phyloP scores from a whole-genome alignment of 169 alveolate species.

The Nephromyces sp. region DNA sequence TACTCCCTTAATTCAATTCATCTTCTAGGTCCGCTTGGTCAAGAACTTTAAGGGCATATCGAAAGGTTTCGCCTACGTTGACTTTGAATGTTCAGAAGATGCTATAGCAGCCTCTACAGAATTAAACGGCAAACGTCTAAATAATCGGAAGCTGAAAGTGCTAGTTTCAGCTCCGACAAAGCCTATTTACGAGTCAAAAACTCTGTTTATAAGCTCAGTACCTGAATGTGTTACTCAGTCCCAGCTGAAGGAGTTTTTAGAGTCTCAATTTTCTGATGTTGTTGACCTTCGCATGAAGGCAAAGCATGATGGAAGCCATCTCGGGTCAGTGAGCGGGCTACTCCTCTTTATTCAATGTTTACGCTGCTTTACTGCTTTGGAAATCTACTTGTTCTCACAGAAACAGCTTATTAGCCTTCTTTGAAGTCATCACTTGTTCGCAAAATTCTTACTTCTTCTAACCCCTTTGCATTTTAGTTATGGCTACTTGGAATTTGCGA shows the following conservation, averaged over 20 bases:
- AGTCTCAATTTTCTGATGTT: background rate
- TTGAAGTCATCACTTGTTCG: too few species aligned
- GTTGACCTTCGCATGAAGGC: slow-evolving; percentile 21
- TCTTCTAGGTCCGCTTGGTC: slow-evolving; percentile 33
- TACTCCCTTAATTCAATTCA: background rate
- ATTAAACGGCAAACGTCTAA: background rate
- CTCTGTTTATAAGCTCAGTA: slow-evolving; percentile 15
- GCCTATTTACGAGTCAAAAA: slow-evolving; percentile 7
- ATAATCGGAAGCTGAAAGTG: slow-evolving; percentile 11
- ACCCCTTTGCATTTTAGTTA: too few species aligned
- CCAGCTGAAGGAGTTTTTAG: too few species aligned
- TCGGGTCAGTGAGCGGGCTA: slow-evolving; percentile 16
- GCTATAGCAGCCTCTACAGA: slow-evolving; percentile 2
- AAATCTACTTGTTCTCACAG: too few species aligned
- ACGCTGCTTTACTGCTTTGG: too few species aligned
- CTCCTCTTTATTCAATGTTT: too few species aligned
- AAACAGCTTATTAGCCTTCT: too few species aligned
- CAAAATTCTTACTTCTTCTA: too few species aligned
- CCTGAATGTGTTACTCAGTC: too few species aligned
- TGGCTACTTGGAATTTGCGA: background rate
- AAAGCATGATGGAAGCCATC: slow-evolving; percentile 10
- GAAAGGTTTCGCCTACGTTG: slow-evolving; percentile 48
- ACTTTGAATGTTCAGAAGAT: slow-evolving; percentile 20
- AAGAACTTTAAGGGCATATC: slow-evolving; percentile 18
- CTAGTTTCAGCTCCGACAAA: slow-evolving; percentile 13